Evolutionary conservation across 1,284 basidiomycete genomes (phyloP), one percentile per base, ranked within the genome.

Genomic region (Vanrija sp.): DNA sequence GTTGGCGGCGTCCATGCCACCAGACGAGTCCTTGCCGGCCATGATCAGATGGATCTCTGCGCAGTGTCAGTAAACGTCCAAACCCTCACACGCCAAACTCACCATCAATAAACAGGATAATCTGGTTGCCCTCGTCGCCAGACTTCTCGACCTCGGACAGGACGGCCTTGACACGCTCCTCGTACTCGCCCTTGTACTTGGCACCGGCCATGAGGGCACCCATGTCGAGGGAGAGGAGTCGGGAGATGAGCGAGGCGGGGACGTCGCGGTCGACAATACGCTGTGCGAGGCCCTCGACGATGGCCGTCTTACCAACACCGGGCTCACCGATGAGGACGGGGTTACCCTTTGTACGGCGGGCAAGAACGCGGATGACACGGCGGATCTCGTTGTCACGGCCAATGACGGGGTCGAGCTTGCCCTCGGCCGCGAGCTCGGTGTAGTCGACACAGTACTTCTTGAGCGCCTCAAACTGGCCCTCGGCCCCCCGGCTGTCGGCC

Each of bases 81-180:
- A n/a, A n/a, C n/a, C n/a, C n/a, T n/a, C n/a, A n/a, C n/a, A n/a
- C n/a, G n/a, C n/a, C n/a, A n/a, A n/a, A n/a, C n/a, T n/a, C n/a
- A n/a, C n/a, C n/a, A 68, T 98, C 94, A 65, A 98, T 86, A 79
- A 98, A 98, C 37, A 98, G 83, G 62, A 98, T 92, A 67, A 97
- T 84, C 22, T 87, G 86, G 3, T 81, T 83, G 41, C 89, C 92
- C 45, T 91, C 84, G 51, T 92, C 85, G 0, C 85, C 80, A 4
- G 89, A 84, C 76, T 96, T 94, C 75, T 98, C 95, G 58, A 98
- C 86, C 76, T 98, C 96, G 73, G 73, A 68, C 47, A 98, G 79
- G 55, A 98, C 91, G 14, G 87, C 80, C 77, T 97, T 98, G 77
- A 98, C 85, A 45, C 95, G 87, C 73, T 98, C 95, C 77, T 98